phyloP scores from a whole-genome alignment of 2,329 filamentous ascomycete genomes.

The Sclerotinia sclerotiorum region DNA sequence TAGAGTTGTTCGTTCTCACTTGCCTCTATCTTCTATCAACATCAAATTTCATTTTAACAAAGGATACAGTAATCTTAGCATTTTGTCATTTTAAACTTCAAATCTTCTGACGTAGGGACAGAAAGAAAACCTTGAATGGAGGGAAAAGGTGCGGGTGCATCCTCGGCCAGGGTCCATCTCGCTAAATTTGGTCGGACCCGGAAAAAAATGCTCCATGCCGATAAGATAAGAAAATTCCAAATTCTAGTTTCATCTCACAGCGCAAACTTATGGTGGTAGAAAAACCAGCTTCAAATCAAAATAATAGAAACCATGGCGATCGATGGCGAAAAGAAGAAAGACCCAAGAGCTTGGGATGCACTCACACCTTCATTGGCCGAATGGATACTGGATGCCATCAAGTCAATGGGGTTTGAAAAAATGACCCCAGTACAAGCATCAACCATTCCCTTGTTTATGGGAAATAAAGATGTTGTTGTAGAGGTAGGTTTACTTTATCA shows the following conservation, averaged over 20 bases:
- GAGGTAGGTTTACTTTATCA: constrained; percentile 52
- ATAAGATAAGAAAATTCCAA: constrained; percentile 24
- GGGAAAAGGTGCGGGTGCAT: constrained; percentile 1
- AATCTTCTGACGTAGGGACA: constrained; percentile 14
- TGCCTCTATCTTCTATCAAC: not conserved
- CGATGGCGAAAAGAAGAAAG: constrained; percentile 43
- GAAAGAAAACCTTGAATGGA: not conserved
- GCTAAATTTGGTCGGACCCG: not conserved
- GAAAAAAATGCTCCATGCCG: not conserved
- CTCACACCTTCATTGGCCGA: constrained; percentile 69
- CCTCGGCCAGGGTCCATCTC: not conserved
- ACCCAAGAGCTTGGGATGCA: constrained; percentile 62
- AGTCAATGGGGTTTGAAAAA: constrained; percentile 78
- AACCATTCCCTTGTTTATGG: constrained; percentile 82
- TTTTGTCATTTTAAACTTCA: not conserved
- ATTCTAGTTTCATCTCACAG: not conserved
- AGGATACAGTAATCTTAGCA: not conserved
- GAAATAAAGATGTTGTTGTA: constrained; percentile 89
- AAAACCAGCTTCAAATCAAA: not conserved
- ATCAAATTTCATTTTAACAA: not conserved
- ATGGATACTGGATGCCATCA: constrained; percentile 85
- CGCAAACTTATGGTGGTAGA: not conserved
- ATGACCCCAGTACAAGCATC: constrained; percentile 96
- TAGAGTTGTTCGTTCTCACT: not conserved
- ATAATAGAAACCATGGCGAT: constrained; percentile 14